Evolutionary conservation across 106 monocot species (phyloP), one percentile per base, ranked within the genome.

Genomic region (Hemerocallis citrina): DNA sequence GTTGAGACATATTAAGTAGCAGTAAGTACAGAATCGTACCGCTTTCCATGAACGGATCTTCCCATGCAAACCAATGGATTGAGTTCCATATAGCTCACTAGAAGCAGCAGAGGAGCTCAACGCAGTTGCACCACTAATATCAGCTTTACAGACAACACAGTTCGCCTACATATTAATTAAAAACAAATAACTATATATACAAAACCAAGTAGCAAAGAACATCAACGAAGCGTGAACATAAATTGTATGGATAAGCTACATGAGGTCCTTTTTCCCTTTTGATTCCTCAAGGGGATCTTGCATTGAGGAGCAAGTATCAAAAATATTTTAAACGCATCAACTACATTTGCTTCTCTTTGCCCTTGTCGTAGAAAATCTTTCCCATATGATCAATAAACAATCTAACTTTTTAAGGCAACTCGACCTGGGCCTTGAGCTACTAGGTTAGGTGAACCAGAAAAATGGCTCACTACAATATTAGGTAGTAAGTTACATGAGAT

Each of bases 11-110:
- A 13, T 57, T 36, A 57, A 34, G 10, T 35, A 21, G 1, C 36
- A 55, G 39, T 38, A 41, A 13, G 50, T 24, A 57, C 21, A 44
- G 13, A 69, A 19, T 67, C 86, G 65, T 82, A 98, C 96, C 63
- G 96, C 78, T 74, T 98, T 98, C 91, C 91, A 91, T 0, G 74
- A 77, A 33, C 87, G 96, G 62, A 88, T 79, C 72, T 86, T 98
- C 30, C 91, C 96, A 75, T 82, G 85, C 17, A 84, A 72, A 49
- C 96, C 96, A 61, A 98, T 84, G 21, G 56, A 50, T 45, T 98
- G 96, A 62, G 96, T 98, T 56, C 96, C 96, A 84, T 79, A 82
- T 31, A 91, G 55, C 67, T 98, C 77, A 39, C 30, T 76, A 38
- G 80, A 76, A 69, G 78, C 75, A 63, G 80, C 67, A 66, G 68